These are phyloP conservation scores for Penicillium cataractarum DNA, from an alignment of 495 filamentous ascomycete species.

Conservation along the genomic window DNA sequence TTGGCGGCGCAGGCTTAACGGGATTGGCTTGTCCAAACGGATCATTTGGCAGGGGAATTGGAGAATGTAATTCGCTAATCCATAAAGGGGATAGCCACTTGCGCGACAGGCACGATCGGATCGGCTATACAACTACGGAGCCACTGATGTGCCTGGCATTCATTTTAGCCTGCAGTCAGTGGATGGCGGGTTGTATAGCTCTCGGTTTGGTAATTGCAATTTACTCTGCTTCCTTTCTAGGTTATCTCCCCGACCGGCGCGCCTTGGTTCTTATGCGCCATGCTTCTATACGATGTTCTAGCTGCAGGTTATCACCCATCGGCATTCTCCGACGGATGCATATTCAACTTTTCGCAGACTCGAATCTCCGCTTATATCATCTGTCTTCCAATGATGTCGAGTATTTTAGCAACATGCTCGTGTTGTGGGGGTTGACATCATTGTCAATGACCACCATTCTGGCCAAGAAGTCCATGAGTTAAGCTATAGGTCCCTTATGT, in stretches of 20 bases:
- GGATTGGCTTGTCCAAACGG: not conserved
- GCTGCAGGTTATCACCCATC: not conserved
- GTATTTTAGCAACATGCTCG: not conserved
- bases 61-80: not conserved
- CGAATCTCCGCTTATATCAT: not conserved
- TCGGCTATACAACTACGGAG: not conserved
- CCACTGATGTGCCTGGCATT: not conserved
- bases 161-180: not conserved
- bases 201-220: not conserved
- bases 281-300: not conserved
- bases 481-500: too few species aligned
- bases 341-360: not conserved
- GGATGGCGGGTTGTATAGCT: not conserved
- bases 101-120: constrained; percentile 3
- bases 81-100: not conserved
- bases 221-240: not conserved
- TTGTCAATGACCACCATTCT: not conserved
- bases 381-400: not conserved
- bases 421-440: not conserved
- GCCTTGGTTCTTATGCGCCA: not conserved
- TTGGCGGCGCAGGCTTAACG: constrained; percentile 1
- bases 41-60: too few species aligned
- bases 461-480: too few species aligned
- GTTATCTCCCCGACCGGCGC: not conserved
- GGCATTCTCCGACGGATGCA: not conserved